Conservation (phyloP, 2,329 filamentous ascomycete species). For the Fusarium sp. region DNA sequence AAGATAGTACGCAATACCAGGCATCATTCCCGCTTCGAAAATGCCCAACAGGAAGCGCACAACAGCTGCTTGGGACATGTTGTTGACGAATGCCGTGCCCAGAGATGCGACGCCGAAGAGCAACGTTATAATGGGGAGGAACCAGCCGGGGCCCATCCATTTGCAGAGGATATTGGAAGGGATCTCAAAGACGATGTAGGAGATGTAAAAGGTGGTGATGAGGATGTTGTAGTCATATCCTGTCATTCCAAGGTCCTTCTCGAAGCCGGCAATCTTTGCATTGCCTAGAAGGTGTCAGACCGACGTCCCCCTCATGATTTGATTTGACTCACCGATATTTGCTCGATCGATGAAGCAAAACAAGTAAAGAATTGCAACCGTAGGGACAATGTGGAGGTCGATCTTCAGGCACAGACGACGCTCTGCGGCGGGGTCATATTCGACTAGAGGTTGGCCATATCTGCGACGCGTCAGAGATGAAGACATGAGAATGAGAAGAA, state of each 20-base stretch:
- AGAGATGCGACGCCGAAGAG: conserved; percentile 70
- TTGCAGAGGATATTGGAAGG: conserved; percentile 73
- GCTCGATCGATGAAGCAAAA: conserved; percentile 75
- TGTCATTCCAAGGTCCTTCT: conserved; percentile 34
- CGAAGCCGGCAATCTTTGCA: conserved; percentile 31
- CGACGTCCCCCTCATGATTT: background rate
- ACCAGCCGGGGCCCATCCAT: conserved; percentile 73
- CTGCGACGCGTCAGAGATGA: background rate
- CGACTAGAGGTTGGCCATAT: conserved; percentile 7
- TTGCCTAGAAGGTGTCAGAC: conserved; percentile 15
- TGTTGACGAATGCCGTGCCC: conserved; percentile 70
- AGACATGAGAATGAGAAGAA: background rate
- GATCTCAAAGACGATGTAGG: conserved; percentile 75
- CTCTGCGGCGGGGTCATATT: conserved; percentile 33
- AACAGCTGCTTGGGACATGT: conserved; percentile 59
- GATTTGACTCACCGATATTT: conserved; percentile 20
- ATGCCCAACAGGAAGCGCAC: conserved; percentile 71
- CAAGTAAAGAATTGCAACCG: conserved; percentile 69
- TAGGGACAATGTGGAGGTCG: conserved; percentile 69
- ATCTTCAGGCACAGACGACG: conserved; percentile 64
- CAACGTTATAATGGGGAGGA: conserved; percentile 67
- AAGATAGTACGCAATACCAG: conserved; percentile 75
- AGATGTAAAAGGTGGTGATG: conserved; percentile 72
- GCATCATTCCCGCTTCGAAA: conserved; percentile 75
- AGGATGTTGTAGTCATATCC: conserved; percentile 73